Evolutionary conservation across 2,329 filamentous ascomycete species (phyloP).

Genomic region (Fusarium torreyae): DNA sequence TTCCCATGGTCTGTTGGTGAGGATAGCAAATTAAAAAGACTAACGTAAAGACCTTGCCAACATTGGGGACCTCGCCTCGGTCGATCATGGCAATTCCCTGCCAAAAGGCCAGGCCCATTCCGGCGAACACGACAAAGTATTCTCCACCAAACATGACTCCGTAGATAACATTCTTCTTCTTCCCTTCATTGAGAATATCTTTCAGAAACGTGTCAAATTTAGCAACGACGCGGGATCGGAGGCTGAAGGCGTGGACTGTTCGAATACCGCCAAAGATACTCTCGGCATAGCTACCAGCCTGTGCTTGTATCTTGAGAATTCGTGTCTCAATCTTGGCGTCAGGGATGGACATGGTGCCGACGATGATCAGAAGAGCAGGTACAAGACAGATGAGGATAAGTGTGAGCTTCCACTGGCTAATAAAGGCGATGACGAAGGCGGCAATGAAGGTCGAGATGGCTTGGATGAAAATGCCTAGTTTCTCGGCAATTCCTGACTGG

Average conservation of each 20-base stretch:
- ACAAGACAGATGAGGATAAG: slow-evolving; percentile 53
- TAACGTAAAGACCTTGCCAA: slow-evolving; percentile 54
- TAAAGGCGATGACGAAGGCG: slow-evolving; percentile 55
- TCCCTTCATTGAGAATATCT: slow-evolving; percentile 55
- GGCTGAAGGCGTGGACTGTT: slow-evolving; percentile 59
- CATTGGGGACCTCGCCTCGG: background rate
- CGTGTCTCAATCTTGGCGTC: slow-evolving; percentile 45
- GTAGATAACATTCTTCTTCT: slow-evolving; percentile 57
- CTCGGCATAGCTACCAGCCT: slow-evolving; percentile 53
- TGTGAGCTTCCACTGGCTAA: slow-evolving; percentile 59
- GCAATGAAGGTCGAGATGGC: slow-evolving; percentile 55
- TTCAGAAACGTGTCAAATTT: slow-evolving; percentile 58
- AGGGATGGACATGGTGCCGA: slow-evolving; percentile 45
- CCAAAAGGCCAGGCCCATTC: slow-evolving; percentile 63
- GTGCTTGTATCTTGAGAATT: slow-evolving; percentile 51
- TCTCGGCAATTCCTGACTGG: slow-evolving; percentile 56
- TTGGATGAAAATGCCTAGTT: slow-evolving; percentile 56
- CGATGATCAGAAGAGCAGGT: slow-evolving; percentile 46
- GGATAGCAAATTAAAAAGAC: no score
- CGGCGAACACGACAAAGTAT: slow-evolving; percentile 60
- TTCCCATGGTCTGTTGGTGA: no score
- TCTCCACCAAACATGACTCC: slow-evolving; percentile 58
- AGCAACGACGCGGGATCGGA: slow-evolving; percentile 53
- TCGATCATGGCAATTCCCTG: slow-evolving; percentile 51
- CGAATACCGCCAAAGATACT: slow-evolving; percentile 53